Conservation (phyloP, 768 basidiomycete genomes). For the Suillus weaverae region DNA sequence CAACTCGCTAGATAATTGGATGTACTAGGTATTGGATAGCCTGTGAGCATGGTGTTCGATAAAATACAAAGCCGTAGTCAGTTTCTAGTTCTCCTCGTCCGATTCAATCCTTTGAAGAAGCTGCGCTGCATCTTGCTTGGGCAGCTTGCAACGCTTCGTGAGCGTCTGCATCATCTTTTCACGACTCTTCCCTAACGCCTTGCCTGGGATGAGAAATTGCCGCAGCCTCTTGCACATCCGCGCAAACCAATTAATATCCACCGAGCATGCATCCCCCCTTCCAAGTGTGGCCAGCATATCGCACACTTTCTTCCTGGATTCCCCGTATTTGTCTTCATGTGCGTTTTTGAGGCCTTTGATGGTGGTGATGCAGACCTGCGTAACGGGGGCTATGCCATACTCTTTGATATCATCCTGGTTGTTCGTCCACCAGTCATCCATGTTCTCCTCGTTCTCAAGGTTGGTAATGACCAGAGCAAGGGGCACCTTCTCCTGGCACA, state of each 20-base stretch:
- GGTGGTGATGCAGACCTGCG: slow-evolving; percentile 34
- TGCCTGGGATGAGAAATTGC: background rate
- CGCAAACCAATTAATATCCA: background rate
- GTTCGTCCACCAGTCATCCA: slow-evolving; percentile 37
- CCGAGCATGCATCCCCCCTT: background rate
- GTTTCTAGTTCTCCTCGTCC: background rate
- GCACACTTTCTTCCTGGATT: slow-evolving; percentile 24
- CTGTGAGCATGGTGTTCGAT: background rate
- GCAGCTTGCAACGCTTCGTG: slow-evolving; percentile 30
- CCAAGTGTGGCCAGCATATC: slow-evolving; percentile 15
- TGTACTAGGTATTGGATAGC: background rate
- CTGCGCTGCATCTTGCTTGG: slow-evolving; percentile 19
- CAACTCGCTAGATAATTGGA: background rate
- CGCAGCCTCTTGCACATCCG: background rate
- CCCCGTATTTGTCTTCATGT: slow-evolving; percentile 12
- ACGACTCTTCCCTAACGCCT: background rate
- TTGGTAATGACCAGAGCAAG: slow-evolving; percentile 34
- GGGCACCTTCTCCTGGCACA: slow-evolving; percentile 35
- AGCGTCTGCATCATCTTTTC: slow-evolving; percentile 1
- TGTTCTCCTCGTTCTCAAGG: slow-evolving; percentile 35
- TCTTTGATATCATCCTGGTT: slow-evolving; percentile 24
- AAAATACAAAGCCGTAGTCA: background rate
- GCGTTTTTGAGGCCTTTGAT: slow-evolving; percentile 6
- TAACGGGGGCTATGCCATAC: slow-evolving; percentile 23
- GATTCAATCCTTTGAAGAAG: slow-evolving; percentile 21